Base-by-base conservation (phyloP, 202 grass and related monocot genomes). In the Hordeum pubiflorum region DNA sequence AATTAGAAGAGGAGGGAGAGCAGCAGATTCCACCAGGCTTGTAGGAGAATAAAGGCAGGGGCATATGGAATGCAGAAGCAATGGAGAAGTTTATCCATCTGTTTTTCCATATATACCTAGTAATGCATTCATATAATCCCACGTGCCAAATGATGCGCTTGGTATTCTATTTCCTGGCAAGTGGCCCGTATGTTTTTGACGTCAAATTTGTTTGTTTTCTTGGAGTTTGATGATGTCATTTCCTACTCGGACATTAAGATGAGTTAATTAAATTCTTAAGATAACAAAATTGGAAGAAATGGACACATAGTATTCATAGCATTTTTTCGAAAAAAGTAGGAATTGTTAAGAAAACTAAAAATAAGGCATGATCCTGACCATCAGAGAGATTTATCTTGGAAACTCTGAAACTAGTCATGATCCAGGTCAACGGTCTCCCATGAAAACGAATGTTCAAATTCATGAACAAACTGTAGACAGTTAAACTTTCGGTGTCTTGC, bases 21-120 rank as follows among this genome's bases (percentile, higher is more conserved):
- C 1, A 32, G 9, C n/a, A 15, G n/a, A 67, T 75, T 24, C 69
- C 31, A 20, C 32, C 3, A 34, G 55, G 33, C 26, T 73, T 74
- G 18, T 21, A 3, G 6, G 39, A 24, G 48, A 74, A 83, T 79
- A 75, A 87, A 82, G 57, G 39, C 58, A n/a, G 70, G n/a, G 10
- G 22, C 58, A 46, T 18, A 65, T 46, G 13, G 14, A 48, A 17
- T 5, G 44, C 13, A 15, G 20, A 9, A 36, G 41, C 27, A 34
- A 66, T 4, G 43, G 29, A 54, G 17, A 4, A 9, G 32, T 78
- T 67, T 83, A 2, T 26, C 22, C 39, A 75, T 26, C 5, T 46
- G 13, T 36, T 69, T 55, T 63, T 40, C 6, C 0, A 6, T n/a
- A 12, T 29, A 57, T 21, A 31, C 21, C 3, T 5, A 2, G 10